Evolutionary conservation across 2,329 filamentous ascomycete genomes (phyloP), one percentile per base, ranked within the genome.

Genomic region (Verticillium klebahnii): DNA sequence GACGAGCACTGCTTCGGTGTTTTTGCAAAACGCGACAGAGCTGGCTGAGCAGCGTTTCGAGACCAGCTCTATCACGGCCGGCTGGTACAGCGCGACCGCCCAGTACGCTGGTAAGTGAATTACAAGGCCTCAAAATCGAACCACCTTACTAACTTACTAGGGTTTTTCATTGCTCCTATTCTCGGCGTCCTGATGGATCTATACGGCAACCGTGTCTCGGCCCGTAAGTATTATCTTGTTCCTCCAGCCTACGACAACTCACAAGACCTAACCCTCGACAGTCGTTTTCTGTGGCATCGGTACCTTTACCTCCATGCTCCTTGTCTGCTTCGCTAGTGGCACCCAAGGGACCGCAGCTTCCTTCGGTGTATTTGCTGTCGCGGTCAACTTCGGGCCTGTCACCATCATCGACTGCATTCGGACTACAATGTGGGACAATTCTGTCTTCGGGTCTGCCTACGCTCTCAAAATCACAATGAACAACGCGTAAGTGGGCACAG

Each of bases 391-490:
- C 1, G 85, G 85, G 0, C 84, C 85, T 0, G 85, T 84, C 0
- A 76, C 80, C 3, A 84, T 88, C 62, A 86, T 88, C 59, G 85
- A 88, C 67, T 77, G 81, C 25, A 85, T 87, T 31, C 82, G 86
- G 17, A 86, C 85, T 0, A 79, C 79, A 0, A 80, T 88, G 70
- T 86, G 83, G 82, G 77, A 86, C 31, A 82, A 85, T 61, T 82
- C 82, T 2, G 82, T 85, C 0, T 88, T 88, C 62, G 85, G 85
- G 0, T 82, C 83, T 0, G 86, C 82, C 0, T 88, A 87, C 63
- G 78, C 83, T 1, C 71, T 87, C 61, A 88, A 88, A 62, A 80
- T 88, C 39, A 82, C 82, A 25, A 83, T 87, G 68, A 87, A 88
- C 68, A 88, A 88, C 69, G 62, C 59, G 63, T 63, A 25, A 23